Evolutionary conservation across 225 moss, liverwort and hornwort genomes (phyloP), one percentile per base, ranked within the genome.

Genomic region (Ulota crispa): DNA sequence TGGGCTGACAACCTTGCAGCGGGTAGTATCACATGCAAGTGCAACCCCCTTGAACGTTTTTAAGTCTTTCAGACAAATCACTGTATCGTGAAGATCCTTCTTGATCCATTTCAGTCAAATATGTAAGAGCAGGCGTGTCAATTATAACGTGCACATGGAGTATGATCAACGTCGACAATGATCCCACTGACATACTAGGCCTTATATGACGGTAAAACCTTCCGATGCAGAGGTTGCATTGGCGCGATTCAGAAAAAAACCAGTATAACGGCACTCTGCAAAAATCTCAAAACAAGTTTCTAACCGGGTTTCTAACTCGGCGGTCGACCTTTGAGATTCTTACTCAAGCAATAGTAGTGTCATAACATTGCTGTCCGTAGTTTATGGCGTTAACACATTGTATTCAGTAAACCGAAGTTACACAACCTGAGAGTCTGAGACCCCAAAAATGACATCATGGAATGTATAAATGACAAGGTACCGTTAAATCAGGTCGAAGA

Each of bases 1-100:
- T 34, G 30, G 50, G 53, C 79, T 83, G 82, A 70, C 70, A 83
- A 37, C 26, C 36, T 19, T 73, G 42, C 82, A 31, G 78, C 52
- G 15, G 60, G 43, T 43, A 31, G 55, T 43, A 78, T 73, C 45
- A 70, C 70, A 70, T 23, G 54, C 70, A 62, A n/a, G n/a, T n/a
- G n/a, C n/a, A n/a, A 28, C 41, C 36, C 36, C 50, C 34, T 28
- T 26, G 2, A 2, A n/a, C 31, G 3, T 75, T 75, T 54, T 45
- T 26, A 26, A 65, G 54, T 39, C 61, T 5, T 37, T 45, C 8
- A 34, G 72, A 81, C 62, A 68, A 60, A 73, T 50, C 60, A 72
- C 53, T 70, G 70, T 10, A 69, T 59, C 72, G 55, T 63, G 68
- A 55, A 7, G 76, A 67, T 80, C 76, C 32, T 39, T 26, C 39